Conservation (phyloP, 805 yeast species). For the Monosporozyma siamensis region DNA sequence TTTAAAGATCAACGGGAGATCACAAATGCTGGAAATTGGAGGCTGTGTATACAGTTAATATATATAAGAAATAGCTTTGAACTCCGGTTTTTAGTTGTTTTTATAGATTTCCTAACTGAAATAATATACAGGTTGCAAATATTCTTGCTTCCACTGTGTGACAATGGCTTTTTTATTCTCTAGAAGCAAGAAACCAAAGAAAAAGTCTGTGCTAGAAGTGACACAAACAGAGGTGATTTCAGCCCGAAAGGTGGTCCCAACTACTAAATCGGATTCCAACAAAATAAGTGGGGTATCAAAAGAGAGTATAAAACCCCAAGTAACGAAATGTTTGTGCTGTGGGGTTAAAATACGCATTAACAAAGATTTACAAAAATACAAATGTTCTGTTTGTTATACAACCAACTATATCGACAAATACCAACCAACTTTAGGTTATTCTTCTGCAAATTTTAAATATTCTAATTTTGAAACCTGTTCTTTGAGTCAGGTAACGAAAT, state of each 20-base stretch:
- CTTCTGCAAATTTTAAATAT: not conserved
- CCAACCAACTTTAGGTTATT: not conserved
- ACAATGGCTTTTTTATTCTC: constrained; percentile 5
- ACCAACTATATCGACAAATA: constrained; percentile 25
- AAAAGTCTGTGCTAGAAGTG: constrained; percentile 2
- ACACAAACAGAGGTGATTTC: no score
- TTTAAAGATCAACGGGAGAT: no score
- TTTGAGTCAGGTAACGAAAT: constrained; percentile 3
- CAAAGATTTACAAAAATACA: constrained; percentile 32
- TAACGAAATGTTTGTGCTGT: constrained; percentile 37
- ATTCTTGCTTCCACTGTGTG: no score
- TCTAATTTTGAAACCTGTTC: constrained; percentile 3
- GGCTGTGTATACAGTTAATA: no score
- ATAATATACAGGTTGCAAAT: no score
- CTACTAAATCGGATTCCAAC: not conserved
- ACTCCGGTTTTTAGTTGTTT: no score
- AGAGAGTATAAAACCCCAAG: not conserved
- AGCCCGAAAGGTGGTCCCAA: not conserved
- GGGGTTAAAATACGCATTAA: constrained; percentile 37
- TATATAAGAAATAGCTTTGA: no score
- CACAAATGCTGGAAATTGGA: not conserved
- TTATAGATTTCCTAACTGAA: no score
- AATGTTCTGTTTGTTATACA: constrained; percentile 55
- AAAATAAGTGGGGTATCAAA: not conserved
- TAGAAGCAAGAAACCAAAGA: constrained; percentile 1